These are phyloP conservation scores for Potentilla sterilis DNA, from an alignment of 306 rosid species.

Conservation along the genomic window DNA sequence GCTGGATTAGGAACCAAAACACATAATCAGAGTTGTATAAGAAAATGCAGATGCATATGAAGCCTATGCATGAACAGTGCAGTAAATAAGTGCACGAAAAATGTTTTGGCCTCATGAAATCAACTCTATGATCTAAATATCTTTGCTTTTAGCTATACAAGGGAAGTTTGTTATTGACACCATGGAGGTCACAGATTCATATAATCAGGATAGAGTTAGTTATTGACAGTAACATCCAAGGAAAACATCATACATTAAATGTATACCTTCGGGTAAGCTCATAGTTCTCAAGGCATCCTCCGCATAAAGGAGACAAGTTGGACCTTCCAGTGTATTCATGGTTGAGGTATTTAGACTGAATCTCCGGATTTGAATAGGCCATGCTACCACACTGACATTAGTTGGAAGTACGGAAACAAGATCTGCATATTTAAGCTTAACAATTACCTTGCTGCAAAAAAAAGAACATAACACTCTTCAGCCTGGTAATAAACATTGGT, in stretches of 20 bases:
- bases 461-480: slow-evolving; percentile 34
- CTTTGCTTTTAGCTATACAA: background rate
- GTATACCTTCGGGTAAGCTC: slow-evolving; percentile 87
- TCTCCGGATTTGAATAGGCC: slow-evolving; percentile 65
- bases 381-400: slow-evolving; percentile 65
- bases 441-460: slow-evolving; percentile 82
- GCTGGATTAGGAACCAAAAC: slow-evolving; percentile 46
- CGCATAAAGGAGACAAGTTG: slow-evolving; percentile 71
- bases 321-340: slow-evolving; percentile 42
- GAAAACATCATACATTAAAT: slow-evolving; percentile 6
- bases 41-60: slow-evolving; percentile 15
- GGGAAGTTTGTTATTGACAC: too few species aligned
- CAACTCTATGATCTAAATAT: background rate
- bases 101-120: background rate
- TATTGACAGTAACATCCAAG: background rate
- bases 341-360: slow-evolving; percentile 31
- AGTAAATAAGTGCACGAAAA: background rate
- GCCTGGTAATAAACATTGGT: slow-evolving; percentile 2
- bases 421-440: slow-evolving; percentile 78
- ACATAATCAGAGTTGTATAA: slow-evolving; percentile 3
- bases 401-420: slow-evolving; percentile 72
- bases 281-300: slow-evolving; percentile 81
- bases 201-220: background rate
- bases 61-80: background rate
- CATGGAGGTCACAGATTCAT: too few species aligned